Percentiles rank a stretch among this genome's conserved stretches.
phyloP scores from a whole-genome alignment of 352 stramenopile genomes.

The Thraustotheca clavata region DNA sequence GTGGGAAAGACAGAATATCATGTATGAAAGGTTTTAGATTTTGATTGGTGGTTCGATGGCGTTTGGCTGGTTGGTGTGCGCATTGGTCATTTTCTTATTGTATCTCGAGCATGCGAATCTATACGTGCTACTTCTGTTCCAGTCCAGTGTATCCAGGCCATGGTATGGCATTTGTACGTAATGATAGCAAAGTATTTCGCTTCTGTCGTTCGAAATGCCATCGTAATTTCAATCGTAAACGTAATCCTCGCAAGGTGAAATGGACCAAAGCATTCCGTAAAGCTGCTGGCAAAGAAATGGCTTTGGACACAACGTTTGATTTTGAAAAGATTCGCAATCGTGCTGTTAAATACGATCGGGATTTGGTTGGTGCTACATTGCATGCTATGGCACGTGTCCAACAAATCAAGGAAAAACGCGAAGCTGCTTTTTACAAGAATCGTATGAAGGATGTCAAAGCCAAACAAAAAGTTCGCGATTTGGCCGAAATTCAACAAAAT shows the following conservation, averaged over 20 bases:
- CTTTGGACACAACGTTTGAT: constrained; percentile 99
- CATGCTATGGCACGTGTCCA: constrained; percentile 97
- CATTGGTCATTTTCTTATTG: constrained; percentile 4
- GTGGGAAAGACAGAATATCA: no score
- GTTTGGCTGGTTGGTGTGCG: no score
- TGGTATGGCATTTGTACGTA: constrained; percentile 98
- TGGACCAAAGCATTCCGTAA: constrained; percentile 99
- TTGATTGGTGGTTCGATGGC: no score
- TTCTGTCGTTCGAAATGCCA: constrained; percentile 99
- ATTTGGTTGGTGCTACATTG: constrained; percentile 98
- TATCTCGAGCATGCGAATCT: constrained; percentile 88
- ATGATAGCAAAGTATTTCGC: constrained; percentile 99
- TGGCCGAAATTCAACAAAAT: constrained; percentile 78
- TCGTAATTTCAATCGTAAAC: constrained; percentile 99
- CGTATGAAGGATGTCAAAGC: constrained; percentile 89
- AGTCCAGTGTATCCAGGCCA: constrained; percentile 99
- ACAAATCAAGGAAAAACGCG: constrained; percentile 95
- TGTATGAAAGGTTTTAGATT: no score
- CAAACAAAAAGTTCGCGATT: constrained; percentile 68
- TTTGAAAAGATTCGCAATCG: constrained; percentile 99
- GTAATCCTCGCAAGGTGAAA: constrained; percentile 99
- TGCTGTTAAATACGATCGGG: constrained; percentile 98
- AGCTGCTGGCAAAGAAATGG: constrained; percentile 98
- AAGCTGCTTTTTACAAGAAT: constrained; percentile 97
- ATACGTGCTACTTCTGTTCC: constrained; percentile 99